These are phyloP conservation scores for Leccinum ochraceum DNA, from an alignment of 768 basidiomycete species.

Conservation along the genomic window DNA sequence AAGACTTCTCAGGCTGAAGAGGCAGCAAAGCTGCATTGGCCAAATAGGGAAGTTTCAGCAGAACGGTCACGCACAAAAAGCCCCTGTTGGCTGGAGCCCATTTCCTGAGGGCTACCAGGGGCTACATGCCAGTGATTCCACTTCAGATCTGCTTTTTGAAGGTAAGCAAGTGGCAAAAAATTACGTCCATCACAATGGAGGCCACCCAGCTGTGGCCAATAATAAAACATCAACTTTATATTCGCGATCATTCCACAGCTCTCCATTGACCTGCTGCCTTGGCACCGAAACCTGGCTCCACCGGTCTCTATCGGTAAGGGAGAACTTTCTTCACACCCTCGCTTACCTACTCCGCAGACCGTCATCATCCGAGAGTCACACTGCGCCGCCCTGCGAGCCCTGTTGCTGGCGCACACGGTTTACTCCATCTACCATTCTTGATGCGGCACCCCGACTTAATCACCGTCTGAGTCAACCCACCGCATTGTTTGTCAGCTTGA, in stretches of 20 bases:
- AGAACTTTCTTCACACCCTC: too few relatives aligned
- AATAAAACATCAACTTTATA: not conserved
- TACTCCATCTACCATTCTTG: not conserved
- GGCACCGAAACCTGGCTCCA: not conserved
- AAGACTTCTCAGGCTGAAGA: not conserved
- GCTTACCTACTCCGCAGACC: too few relatives aligned
- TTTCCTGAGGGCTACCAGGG: not conserved
- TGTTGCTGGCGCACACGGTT: not conserved
- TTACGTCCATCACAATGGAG: not conserved
- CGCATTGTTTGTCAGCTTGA: not conserved
- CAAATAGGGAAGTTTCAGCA: constrained; percentile 8
- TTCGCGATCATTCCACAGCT: not conserved
- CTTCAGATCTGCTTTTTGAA: constrained; percentile 4
- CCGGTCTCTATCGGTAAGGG: not conserved
- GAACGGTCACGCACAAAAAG: not conserved
- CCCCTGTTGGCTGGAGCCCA: not conserved
- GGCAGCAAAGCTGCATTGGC: not conserved
- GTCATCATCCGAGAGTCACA: too few relatives aligned
- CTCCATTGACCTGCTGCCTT: not conserved
- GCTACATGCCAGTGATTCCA: not conserved
- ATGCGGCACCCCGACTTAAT: not conserved
- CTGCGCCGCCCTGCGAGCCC: too few relatives aligned
- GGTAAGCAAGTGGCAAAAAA: constrained; percentile 9
- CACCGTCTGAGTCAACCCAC: not conserved
- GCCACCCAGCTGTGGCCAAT: constrained; percentile 12